These are phyloP conservation scores for Pythium plurisporium DNA, from an alignment of 352 stramenopile species.

Conservation along the genomic window DNA sequence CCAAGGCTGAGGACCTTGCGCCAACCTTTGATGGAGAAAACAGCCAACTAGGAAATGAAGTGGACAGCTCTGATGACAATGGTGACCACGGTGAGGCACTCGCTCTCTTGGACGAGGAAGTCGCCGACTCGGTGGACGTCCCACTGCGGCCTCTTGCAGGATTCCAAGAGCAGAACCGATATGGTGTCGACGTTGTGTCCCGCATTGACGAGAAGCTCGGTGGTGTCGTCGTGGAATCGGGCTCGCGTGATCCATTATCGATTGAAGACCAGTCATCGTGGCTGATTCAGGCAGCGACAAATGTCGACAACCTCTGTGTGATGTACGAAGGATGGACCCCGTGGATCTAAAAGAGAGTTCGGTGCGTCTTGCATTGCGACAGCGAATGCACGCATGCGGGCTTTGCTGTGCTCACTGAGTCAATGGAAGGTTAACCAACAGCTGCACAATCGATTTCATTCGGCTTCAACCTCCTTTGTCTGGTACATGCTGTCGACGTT, in stretches of 20 bases:
- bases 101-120: constrained; percentile 3
- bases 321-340: constrained; percentile 90
- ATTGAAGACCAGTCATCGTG: constrained; percentile 75
- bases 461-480: too few relatives aligned
- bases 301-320: constrained; percentile 76
- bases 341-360: constrained; percentile 58
- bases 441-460: too few relatives aligned
- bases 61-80: not conserved
- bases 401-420: too few relatives aligned
- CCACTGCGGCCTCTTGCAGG: constrained; percentile 10
- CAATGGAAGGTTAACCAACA: too few relatives aligned
- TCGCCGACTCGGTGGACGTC: not conserved
- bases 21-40: constrained; percentile 1
- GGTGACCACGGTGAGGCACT: not conserved
- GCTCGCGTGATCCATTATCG: constrained; percentile 32
- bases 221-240: constrained; percentile 38
- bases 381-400: too few relatives aligned
- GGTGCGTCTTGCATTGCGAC: too few relatives aligned
- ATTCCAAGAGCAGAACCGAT: constrained; percentile 35
- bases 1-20: constrained; percentile 18
- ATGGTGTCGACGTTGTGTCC: constrained; percentile 62
- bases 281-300: constrained; percentile 76
- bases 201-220: constrained; percentile 75
- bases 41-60: not conserved
- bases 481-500: too few relatives aligned